Evolutionary conservation across 2,329 filamentous ascomycete species (phyloP).

Genomic region (Paecilomyces fulvus): DNA sequence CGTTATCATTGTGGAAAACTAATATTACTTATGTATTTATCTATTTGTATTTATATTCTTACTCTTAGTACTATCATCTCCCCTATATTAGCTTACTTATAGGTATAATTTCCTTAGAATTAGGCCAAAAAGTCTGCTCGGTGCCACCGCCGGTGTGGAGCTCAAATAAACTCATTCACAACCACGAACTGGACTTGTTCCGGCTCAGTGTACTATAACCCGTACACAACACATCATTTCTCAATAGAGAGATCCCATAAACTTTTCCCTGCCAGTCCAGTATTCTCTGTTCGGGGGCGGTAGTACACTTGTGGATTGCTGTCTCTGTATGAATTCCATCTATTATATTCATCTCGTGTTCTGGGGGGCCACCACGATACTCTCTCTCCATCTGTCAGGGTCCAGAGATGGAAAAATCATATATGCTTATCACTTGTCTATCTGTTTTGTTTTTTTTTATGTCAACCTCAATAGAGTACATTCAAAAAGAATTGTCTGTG

Average conservation of each 20-base stretch:
- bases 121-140: too few relatives aligned
- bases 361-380: neutral
- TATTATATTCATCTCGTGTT: neutral
- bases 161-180: slow-evolving; percentile 28
- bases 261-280: neutral
- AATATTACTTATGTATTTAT: too few relatives aligned
- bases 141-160: slow-evolving; percentile 68
- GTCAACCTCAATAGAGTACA: neutral
- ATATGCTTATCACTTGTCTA: neutral
- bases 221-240: neutral
- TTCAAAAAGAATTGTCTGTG: neutral
- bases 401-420: neutral
- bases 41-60: too few relatives aligned
- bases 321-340: neutral
- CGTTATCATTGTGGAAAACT: too few relatives aligned
- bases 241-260: neutral
- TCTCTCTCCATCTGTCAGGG: neutral
- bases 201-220: neutral
- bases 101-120: too few relatives aligned
- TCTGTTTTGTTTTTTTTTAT: neutral
- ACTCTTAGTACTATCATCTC: too few relatives aligned
- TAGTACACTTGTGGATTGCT: neutral
- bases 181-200: neutral
- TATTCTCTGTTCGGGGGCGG: neutral
- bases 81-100: too few relatives aligned